Evolutionary conservation across 225 moss, liverwort and hornwort genomes (phyloP), one percentile per base, ranked within the genome.

Genomic region (Neckera pumila): DNA sequence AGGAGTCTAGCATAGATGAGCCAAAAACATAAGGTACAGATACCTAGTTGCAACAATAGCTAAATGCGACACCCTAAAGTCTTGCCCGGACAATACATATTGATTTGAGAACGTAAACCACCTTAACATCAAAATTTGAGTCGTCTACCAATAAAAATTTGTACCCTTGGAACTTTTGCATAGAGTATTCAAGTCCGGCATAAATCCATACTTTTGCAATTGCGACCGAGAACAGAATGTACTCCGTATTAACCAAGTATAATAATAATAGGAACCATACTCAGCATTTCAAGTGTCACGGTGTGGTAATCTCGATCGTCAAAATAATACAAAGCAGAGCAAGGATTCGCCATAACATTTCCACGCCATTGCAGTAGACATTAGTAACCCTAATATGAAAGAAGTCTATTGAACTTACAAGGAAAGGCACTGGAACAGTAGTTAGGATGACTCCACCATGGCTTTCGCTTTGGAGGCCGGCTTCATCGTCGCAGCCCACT

Each of bases 401-500:
- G 80, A 66, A 80, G 17, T 28, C 17, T 15, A 1, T 73, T 60
- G 25, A 79, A 74, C 58, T 73, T 79, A 79, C 79, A 90, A 65
- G 38, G 21, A 47, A 13, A 83, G 43, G 40, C 40, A 45, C 33
- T 57, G 80, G 57, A 80, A 47, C 38, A 23, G 70, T 40, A 65
- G 23, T 65, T 89, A 89, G 33, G 84, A 74, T 31, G 74, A 83
- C 87, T 92, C 88, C 36, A 90, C 87, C 91, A 90, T 58, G 59
- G 82, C 73, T 81, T 82, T 84, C 79, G 88, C 83, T 79, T 80
- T 81, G 18, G 88, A 86, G 62, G 83, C 84, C 47, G 97, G 94
- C 89, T 86, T 95, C 83, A 99, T 88, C 4, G 89, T 90, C 28
- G 42, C 76, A 76, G 96, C 90, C 97, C 99, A 99, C 88, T 93